A percentile compares a stretch with the other conserved stretches of the same genome.
Evolutionary conservation across 345 rosid species (phyloP).

Genomic region (Odontarrhena argentea): DNA sequence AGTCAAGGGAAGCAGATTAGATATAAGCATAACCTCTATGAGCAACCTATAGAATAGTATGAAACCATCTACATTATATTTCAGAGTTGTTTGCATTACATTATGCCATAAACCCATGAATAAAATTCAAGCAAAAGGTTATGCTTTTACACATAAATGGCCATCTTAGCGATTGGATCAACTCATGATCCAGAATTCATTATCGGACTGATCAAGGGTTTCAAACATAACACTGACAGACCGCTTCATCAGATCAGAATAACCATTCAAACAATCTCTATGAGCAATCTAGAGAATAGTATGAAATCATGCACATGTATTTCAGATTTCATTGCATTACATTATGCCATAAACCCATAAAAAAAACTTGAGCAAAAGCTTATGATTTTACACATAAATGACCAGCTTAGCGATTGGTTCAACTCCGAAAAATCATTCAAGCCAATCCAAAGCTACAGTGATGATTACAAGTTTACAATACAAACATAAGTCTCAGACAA

Average conservation of each 20-base stretch:
- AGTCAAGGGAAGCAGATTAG: background rate
- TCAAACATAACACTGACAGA: too few species aligned
- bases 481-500: too few species aligned
- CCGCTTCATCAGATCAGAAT: too few species aligned
- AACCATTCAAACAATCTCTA: background rate
- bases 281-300: background rate
- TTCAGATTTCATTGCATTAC: background rate
- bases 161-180: too few species aligned
- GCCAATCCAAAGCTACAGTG: too few species aligned
- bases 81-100: background rate
- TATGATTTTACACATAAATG: background rate
- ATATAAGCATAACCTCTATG: background rate
- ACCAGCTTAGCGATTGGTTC: too few species aligned
- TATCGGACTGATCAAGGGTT: too few species aligned
- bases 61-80: constrained; percentile 5
- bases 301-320: background rate
- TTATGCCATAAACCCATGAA: background rate
- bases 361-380: background rate
- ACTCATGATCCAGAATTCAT: too few species aligned
- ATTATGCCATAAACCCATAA: background rate
- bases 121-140: background rate
- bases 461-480: too few species aligned
- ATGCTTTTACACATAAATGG: background rate
- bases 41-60: background rate
- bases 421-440: too few species aligned